These are phyloP conservation scores for Calocybe gangraenosa DNA, from an alignment of 768 basidiomycete species.

Conservation along the genomic window DNA sequence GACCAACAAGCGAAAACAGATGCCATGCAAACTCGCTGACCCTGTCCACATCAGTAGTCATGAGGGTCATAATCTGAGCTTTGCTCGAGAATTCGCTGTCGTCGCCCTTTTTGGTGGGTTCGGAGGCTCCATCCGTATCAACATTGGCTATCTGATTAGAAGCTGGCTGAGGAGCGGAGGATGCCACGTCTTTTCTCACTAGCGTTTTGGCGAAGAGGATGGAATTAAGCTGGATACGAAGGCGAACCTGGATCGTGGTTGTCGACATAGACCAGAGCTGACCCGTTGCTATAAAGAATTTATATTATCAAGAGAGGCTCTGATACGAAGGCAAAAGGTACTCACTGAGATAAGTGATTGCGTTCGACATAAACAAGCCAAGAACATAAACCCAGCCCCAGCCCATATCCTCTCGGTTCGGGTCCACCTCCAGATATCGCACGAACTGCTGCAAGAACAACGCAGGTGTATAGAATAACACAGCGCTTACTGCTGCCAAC, in stretches of 20 bases:
- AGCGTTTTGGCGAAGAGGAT: conserved; percentile 83
- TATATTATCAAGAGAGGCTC: background rate
- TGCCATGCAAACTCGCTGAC: conserved; percentile 85
- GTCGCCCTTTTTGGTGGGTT: conserved; percentile 29
- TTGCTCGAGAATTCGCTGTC: conserved; percentile 64
- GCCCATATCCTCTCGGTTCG: conserved; percentile 44
- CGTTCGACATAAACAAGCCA: conserved; percentile 31
- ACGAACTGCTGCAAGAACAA: conserved; percentile 61
- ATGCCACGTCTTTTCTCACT: conserved; percentile 79
- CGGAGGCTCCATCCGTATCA: conserved; percentile 1
- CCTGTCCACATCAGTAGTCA: conserved; percentile 93
- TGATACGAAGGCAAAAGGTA: background rate
- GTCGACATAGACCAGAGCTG: conserved; percentile 72
- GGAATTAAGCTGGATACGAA: conserved; percentile 79
- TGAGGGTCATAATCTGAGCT: conserved; percentile 88
- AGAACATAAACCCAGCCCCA: conserved; percentile 72
- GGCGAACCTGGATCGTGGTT: conserved; percentile 63
- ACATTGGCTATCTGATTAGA: conserved; percentile 17
- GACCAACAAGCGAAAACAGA: conserved; percentile 69
- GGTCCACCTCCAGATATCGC: conserved; percentile 61
- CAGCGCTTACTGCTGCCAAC: conserved; percentile 54
- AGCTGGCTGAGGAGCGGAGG: conserved; percentile 37
- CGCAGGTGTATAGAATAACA: conserved; percentile 60
- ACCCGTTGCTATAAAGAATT: conserved; percentile 44
- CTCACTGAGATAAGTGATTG: conserved; percentile 29